A percentile compares a stretch with the other conserved stretches of the same genome.
phyloP scores from a whole-genome alignment of 139 green algal species.

The Haematococcus lacustris region DNA sequence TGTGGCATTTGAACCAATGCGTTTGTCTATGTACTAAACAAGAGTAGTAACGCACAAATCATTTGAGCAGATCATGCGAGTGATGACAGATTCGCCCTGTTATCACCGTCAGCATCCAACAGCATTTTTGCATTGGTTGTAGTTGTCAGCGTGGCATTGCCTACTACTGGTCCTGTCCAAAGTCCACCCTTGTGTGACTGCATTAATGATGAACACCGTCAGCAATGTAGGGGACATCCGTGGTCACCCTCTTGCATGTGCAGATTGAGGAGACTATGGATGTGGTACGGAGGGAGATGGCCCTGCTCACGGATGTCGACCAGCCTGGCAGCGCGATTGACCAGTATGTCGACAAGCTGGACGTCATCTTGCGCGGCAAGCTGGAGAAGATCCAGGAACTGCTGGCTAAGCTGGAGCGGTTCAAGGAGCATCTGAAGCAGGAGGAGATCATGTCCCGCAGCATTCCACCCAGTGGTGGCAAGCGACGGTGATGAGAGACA shows the following conservation, averaged over 20 bases:
- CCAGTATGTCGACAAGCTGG: constrained; percentile 62
- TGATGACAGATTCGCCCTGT: no score
- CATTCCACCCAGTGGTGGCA: not conserved
- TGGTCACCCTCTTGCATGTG: not conserved
- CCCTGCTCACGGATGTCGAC: constrained; percentile 63
- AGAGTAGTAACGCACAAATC: no score
- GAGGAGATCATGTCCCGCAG: constrained; percentile 37
- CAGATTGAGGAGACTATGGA: constrained; percentile 87
- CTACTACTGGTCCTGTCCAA: no score
- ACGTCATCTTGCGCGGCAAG: constrained; percentile 57
- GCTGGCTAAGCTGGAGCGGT: constrained; percentile 44
- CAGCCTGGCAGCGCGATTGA: constrained; percentile 73
- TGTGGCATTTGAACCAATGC: no score
- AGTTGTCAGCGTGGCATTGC: no score
- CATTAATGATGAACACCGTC: no score
- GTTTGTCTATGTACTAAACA: no score
- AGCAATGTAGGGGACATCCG: not conserved
- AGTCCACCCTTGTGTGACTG: no score
- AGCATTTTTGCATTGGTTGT: no score
- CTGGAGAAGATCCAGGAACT: constrained; percentile 37
- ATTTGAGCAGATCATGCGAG: no score
- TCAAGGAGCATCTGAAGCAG: constrained; percentile 55
- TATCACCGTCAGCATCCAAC: no score
- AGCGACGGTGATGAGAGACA: not conserved
- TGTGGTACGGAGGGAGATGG: constrained; percentile 49